These are phyloP conservation scores for Leptographium wingfieldii DNA, from an alignment of 2,329 filamentous ascomycete species.

Conservation along the genomic window DNA sequence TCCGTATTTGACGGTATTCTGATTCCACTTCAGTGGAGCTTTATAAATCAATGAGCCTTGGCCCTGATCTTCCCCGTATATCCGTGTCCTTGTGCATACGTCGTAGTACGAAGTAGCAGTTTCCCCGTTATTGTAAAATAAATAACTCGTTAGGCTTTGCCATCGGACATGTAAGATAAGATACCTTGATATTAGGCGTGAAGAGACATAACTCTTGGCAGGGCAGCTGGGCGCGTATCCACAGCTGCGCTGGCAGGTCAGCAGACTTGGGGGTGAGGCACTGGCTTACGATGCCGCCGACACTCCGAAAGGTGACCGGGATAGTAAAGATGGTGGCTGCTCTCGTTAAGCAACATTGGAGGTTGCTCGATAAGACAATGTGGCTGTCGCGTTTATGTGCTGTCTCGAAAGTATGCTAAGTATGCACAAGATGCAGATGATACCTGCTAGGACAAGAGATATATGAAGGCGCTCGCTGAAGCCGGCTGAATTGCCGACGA, in stretches of 20 bases:
- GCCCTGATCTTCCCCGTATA: no score
- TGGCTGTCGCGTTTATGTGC: no score
- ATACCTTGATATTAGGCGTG: conserved; percentile 4
- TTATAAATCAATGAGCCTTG: no score
- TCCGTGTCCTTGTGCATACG: no score
- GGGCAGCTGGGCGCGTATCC: conserved; percentile 22
- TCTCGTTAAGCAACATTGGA: conserved; percentile 11
- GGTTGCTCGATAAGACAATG: neutral
- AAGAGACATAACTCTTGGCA: conserved; percentile 21
- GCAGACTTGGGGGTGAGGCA: conserved; percentile 28
- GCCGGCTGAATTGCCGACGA: conserved; percentile 13
- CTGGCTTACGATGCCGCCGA: conserved; percentile 23
- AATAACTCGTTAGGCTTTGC: conserved; percentile 5
- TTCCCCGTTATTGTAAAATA: no score
- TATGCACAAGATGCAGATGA: no score
- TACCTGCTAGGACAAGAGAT: no score
- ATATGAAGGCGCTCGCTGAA: conserved; percentile 7
- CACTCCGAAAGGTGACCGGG: conserved; percentile 26
- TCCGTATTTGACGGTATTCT: no score
- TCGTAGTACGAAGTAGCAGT: no score
- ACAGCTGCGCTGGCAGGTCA: conserved; percentile 20
- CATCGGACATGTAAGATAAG: conserved; percentile 2
- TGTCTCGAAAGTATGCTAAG: no score
- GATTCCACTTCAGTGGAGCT: no score
- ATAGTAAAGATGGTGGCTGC: conserved; percentile 17